These are phyloP conservation scores for Sugiyamaella valdiviana DNA, from an alignment of 805 yeast species.

Conservation along the genomic window DNA sequence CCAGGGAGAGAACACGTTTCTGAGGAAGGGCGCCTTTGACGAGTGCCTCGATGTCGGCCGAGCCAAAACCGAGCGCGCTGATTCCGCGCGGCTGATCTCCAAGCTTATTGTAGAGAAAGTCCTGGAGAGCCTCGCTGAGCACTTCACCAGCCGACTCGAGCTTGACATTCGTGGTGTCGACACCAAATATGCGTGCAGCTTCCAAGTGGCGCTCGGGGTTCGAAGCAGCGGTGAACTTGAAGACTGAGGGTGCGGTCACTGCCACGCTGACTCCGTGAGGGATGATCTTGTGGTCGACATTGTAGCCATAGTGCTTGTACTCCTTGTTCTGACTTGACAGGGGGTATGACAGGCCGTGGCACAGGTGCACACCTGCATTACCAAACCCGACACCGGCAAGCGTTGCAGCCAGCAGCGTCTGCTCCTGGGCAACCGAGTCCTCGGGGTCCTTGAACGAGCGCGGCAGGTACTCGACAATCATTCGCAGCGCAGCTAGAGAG, in stretches of 20 bases:
- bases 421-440: conserved; percentile 39
- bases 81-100: conserved; percentile 36
- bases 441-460: conserved; percentile 36
- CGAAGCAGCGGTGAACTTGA: conserved; percentile 35
- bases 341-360: conserved; percentile 40
- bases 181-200: conserved; percentile 35
- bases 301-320: conserved; percentile 34
- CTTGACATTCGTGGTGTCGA: conserved; percentile 31
- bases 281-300: conserved; percentile 36
- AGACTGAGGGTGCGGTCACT: conserved; percentile 41
- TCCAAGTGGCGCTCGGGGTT: conserved; percentile 36
- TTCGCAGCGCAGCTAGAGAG: conserved; percentile 37
- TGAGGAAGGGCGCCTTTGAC: conserved; percentile 37
- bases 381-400: conserved; percentile 43
- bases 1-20: conserved; percentile 34
- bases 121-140: conserved; percentile 32
- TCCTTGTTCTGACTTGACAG: conserved; percentile 34
- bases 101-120: conserved; percentile 30
- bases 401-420: conserved; percentile 41
- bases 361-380: conserved; percentile 40
- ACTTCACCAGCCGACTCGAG: conserved; percentile 35
- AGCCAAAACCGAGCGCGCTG: conserved; percentile 30
- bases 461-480: conserved; percentile 38
- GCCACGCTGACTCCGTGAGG: conserved; percentile 44
- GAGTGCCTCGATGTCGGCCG: conserved; percentile 31